Conservation (phyloP, 78 protist genomes). For the Dictyostelium citrinum region DNA sequence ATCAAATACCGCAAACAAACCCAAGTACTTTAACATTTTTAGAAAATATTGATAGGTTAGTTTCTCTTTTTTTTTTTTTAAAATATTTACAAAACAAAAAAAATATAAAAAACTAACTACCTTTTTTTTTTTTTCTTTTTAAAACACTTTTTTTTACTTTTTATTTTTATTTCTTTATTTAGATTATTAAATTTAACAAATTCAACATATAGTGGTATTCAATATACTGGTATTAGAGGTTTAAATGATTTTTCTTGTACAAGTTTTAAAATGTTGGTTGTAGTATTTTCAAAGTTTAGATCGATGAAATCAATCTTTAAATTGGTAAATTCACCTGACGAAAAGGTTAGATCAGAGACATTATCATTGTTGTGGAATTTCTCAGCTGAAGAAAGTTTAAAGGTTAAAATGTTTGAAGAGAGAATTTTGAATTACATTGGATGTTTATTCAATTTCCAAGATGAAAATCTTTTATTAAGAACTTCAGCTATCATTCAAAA, state of each 20-base stretch:
- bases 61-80: not conserved
- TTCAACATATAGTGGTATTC: conserved; percentile 34
- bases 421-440: conserved; percentile 6
- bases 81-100: too few species aligned
- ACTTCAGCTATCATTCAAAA: conserved; percentile 64
- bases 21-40: conserved; percentile 20
- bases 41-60: conserved; percentile 68
- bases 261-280: conserved; percentile 44
- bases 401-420: conserved; percentile 59
- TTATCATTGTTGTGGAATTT: conserved; percentile 65
- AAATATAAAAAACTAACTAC: too few species aligned
- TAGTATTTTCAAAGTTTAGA: conserved; percentile 42
- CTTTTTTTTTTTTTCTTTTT: not conserved
- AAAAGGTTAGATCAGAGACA: conserved; percentile 12
- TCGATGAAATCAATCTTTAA: conserved; percentile 39
- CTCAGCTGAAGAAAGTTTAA: conserved; percentile 70
- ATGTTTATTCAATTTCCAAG: not conserved
- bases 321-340: conserved; percentile 22
- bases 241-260: conserved; percentile 27
- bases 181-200: conserved; percentile 54
- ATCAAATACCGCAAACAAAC: not conserved
- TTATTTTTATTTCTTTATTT: not conserved
- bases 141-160: not conserved
- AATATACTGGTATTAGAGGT: conserved; percentile 46
- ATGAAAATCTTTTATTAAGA: not conserved